Percentiles rank a stretch among this genome's conserved stretches.
phyloP scores from a whole-genome alignment of 495 filamentous ascomycete species.

The Parachaetomium inaequale region DNA sequence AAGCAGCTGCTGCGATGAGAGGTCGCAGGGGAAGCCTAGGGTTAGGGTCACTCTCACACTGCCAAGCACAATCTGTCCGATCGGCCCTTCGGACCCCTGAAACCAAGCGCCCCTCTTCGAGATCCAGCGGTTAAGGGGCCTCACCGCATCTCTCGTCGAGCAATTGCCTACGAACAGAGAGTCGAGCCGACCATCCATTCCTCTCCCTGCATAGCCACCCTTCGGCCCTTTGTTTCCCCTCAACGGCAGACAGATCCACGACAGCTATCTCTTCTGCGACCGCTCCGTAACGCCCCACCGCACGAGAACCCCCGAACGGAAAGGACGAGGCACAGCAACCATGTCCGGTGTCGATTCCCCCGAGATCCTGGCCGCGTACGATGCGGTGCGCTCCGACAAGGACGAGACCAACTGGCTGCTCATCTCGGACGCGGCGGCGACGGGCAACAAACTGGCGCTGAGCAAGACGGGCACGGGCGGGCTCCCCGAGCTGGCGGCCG shows the following conservation, averaged over 20 bases:
- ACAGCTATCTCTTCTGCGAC: not conserved
- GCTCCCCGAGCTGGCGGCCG: conserved; percentile 43
- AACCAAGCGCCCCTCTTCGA: not conserved
- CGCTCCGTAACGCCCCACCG: not conserved
- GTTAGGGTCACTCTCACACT: not conserved
- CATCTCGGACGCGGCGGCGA: conserved; percentile 48
- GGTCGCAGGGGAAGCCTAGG: too few relatives aligned
- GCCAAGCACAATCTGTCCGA: conserved; percentile 4
- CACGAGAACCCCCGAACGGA: not conserved
- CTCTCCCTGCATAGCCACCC: not conserved
- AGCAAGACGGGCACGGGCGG: conserved; percentile 49
- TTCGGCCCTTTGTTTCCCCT: too few relatives aligned
- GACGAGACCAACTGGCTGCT: conserved; percentile 55
- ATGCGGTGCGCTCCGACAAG: conserved; percentile 53
- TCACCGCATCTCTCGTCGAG: not conserved
- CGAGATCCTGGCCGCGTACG: conserved; percentile 48
- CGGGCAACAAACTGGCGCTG: conserved; percentile 47
- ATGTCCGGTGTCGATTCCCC: conserved; percentile 48
- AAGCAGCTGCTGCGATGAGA: too few relatives aligned
- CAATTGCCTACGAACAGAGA: not conserved
- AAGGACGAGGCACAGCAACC: not conserved
- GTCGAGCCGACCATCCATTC: not conserved
- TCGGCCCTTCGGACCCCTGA: not conserved
- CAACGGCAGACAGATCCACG: not conserved
- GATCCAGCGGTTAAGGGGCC: not conserved